Evolutionary conservation across 805 yeast genomes (phyloP).

Genomic region (Metschnikowia anglica): DNA sequence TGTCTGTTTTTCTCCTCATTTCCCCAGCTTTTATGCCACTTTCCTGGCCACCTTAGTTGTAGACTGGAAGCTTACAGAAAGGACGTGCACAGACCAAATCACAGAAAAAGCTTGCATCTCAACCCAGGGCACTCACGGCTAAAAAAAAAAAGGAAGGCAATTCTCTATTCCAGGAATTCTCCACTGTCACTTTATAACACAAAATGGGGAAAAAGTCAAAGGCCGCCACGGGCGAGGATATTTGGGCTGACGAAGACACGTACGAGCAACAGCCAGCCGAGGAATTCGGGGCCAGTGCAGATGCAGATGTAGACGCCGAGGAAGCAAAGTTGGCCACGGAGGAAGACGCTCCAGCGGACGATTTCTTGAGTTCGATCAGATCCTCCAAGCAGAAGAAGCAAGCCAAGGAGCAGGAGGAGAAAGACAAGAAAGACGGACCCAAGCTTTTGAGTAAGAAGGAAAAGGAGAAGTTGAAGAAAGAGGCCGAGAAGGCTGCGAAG

Average conservation of each 20-base stretch:
- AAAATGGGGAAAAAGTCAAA: conserved; percentile 52
- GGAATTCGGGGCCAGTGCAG: conserved; percentile 29
- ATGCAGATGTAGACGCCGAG: neutral
- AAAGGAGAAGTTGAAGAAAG: conserved; percentile 93
- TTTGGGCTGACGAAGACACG: conserved; percentile 78
- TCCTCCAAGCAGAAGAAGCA: conserved; percentile 76
- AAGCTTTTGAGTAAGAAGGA: conserved; percentile 88
- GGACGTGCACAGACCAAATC: conserved; percentile 11
- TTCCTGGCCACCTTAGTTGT: too few relatives aligned
- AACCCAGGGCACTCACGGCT: neutral
- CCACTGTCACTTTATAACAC: too few relatives aligned
- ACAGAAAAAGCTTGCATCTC: conserved; percentile 13
- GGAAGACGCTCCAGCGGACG: conserved; percentile 29
- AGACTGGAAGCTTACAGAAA: too few relatives aligned
- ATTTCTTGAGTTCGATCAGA: conserved; percentile 81
- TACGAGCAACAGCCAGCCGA: conserved; percentile 39
- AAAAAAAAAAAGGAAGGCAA: neutral
- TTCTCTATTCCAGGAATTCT: too few relatives aligned
- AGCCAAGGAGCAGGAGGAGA: conserved; percentile 61
- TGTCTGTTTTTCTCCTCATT: too few relatives aligned
- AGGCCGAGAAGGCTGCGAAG: conserved; percentile 85
- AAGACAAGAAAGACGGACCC: conserved; percentile 55
- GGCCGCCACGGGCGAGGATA: conserved; percentile 66
- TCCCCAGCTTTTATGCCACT: neutral
- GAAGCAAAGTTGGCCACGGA: conserved; percentile 13